These are phyloP conservation scores for Arabidopsis hybrid DNA, from an alignment of 441 rosid genomes.

Conservation along the genomic window DNA sequence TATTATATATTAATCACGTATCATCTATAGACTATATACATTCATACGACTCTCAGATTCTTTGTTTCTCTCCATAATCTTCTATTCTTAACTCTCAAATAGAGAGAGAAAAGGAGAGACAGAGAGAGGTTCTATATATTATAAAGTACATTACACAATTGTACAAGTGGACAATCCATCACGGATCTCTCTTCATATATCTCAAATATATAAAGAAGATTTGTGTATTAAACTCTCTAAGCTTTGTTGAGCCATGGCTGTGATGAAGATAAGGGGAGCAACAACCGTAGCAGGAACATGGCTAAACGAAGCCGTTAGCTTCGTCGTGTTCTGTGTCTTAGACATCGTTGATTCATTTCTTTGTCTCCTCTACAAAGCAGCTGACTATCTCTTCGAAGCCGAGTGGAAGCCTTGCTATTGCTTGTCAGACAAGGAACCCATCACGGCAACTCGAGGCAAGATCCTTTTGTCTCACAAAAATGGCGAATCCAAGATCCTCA, in stretches of 20 bases:
- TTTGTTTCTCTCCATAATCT: conserved; percentile 24
- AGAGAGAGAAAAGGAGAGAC: conserved; percentile 15
- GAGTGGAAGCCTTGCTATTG: conserved; percentile 92
- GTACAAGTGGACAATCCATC: neutral
- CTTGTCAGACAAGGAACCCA: conserved; percentile 69
- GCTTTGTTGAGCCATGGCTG: conserved; percentile 47
- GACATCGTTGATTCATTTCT: conserved; percentile 80
- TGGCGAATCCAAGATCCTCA: conserved; percentile 76
- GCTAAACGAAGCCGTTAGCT: conserved; percentile 70
- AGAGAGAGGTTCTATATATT: neutral
- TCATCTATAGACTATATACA: conserved; percentile 50
- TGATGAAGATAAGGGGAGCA: conserved; percentile 45
- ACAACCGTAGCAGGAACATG: conserved; percentile 50
- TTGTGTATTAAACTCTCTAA: conserved; percentile 23
- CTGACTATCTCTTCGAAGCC: conserved; percentile 76
- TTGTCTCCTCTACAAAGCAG: conserved; percentile 68
- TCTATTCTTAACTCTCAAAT: conserved; percentile 36
- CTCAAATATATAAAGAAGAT: conserved; percentile 25
- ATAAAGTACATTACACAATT: conserved; percentile 17
- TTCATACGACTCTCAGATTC: conserved; percentile 35
- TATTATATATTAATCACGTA: conserved; percentile 42
- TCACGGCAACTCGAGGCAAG: conserved; percentile 63
- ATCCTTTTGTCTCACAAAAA: conserved; percentile 75
- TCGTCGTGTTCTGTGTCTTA: conserved; percentile 75
- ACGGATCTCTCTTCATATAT: conserved; percentile 31